Conservation (phyloP, 2,329 filamentous ascomycete species). For the Epicoccum sorghinum region DNA sequence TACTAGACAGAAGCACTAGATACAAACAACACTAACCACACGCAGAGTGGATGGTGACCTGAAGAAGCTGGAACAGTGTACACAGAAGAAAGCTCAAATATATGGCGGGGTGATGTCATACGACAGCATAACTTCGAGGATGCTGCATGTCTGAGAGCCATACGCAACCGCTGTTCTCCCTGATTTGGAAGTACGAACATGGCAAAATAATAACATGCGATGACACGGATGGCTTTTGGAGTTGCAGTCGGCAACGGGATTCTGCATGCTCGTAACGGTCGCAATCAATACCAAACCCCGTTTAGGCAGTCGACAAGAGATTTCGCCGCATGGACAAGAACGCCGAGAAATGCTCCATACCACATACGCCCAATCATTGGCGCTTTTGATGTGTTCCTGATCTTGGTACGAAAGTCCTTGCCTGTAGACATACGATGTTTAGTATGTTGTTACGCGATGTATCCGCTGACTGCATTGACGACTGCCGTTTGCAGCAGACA, state of each 20-base stretch:
- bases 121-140: too few relatives aligned
- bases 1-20: too few relatives aligned
- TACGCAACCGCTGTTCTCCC: too few relatives aligned
- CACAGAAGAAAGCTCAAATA: too few relatives aligned
- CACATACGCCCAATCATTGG: not conserved
- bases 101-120: too few relatives aligned
- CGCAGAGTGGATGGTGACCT: too few relatives aligned
- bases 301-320: conserved; percentile 16
- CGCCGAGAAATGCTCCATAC: conserved; percentile 4
- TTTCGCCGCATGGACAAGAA: conserved; percentile 12
- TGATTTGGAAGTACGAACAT: not conserved
- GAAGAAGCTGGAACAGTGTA: too few relatives aligned
- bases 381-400: conserved; percentile 1
- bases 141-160: too few relatives aligned
- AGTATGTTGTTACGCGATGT: conserved; percentile 8
- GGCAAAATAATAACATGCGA: not conserved
- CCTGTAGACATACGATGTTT: not conserved
- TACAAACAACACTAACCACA: too few relatives aligned
- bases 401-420: conserved; percentile 7
- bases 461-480: conserved; percentile 5
- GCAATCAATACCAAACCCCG: not conserved
- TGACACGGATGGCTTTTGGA: not conserved
- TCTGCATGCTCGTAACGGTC: not conserved
- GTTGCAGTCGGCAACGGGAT: not conserved
- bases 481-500: not conserved